Evolutionary conservation across 257 asterid genomes (phyloP).

Genomic region (Salvia miltiorrhiza): DNA sequence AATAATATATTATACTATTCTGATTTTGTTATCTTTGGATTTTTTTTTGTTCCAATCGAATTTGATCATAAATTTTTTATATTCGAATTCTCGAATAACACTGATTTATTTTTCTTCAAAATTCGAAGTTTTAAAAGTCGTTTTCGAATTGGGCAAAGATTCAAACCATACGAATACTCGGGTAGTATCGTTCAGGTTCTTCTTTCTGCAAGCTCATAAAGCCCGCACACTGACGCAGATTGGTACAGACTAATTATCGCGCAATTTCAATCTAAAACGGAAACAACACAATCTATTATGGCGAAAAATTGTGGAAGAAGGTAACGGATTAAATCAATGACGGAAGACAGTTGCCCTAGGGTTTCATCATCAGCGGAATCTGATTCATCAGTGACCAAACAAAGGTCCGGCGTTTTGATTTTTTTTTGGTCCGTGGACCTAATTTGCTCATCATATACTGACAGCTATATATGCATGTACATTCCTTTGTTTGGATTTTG

Average conservation of each 20-base stretch:
- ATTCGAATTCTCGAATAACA: too few relatives aligned
- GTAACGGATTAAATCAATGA: constrained; percentile 38
- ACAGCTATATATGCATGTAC: background rate
- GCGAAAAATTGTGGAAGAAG: background rate
- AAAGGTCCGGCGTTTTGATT: constrained; percentile 49
- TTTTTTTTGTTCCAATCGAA: too few relatives aligned
- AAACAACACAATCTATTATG: constrained; percentile 1
- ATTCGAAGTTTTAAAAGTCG: too few relatives aligned
- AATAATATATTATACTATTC: too few relatives aligned
- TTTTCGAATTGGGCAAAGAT: too few relatives aligned
- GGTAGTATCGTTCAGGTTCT: background rate
- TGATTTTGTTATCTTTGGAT: too few relatives aligned
- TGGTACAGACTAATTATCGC: background rate
- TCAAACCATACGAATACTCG: too few relatives aligned
- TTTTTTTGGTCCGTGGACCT: constrained; percentile 9
- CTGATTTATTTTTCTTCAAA: too few relatives aligned
- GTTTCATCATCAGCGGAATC: constrained; percentile 62
- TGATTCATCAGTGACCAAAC: constrained; percentile 61
- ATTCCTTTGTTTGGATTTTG: background rate
- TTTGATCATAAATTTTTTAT: too few relatives aligned
- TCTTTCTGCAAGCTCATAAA: background rate
- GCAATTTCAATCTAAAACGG: constrained; percentile 19
- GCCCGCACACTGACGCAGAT: constrained; percentile 1
- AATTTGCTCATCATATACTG: background rate
- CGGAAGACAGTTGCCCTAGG: constrained; percentile 63